Conservation (phyloP, 371 early-diverging fungal species). For the Mucor irregularis region DNA sequence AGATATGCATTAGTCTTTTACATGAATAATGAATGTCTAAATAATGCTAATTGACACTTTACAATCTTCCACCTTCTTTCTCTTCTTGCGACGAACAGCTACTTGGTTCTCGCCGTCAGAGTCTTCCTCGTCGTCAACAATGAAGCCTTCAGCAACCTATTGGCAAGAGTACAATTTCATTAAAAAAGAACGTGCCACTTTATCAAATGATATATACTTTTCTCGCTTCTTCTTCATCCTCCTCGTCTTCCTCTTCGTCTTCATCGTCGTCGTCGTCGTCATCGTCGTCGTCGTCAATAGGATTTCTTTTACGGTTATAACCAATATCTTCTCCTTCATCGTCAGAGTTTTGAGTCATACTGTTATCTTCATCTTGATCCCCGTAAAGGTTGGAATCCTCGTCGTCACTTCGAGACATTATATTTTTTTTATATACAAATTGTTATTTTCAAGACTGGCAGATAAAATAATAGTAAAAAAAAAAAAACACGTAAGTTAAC, state of each 20-base stretch:
- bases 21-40: background rate
- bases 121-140: constrained; percentile 69
- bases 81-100: constrained; percentile 45
- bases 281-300: constrained; percentile 45
- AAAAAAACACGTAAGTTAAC: no score
- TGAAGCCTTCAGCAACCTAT: constrained; percentile 65
- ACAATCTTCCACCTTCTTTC: constrained; percentile 54
- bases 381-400: constrained; percentile 20
- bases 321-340: constrained; percentile 57
- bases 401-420: constrained; percentile 25
- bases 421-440: background rate
- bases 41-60: constrained; percentile 5
- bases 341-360: constrained; percentile 9
- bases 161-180: background rate
- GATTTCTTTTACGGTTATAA: constrained; percentile 38
- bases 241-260: constrained; percentile 63
- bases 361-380: constrained; percentile 21
- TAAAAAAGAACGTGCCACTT: background rate
- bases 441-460: no score
- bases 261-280: constrained; percentile 56
- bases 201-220: constrained; percentile 28
- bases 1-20: no score
- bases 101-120: constrained; percentile 42
- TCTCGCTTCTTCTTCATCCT: constrained; percentile 57
- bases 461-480: background rate